phyloP scores from a whole-genome alignment of 2,329 filamentous ascomycete genomes.

The Talaromyces atroroseus region DNA sequence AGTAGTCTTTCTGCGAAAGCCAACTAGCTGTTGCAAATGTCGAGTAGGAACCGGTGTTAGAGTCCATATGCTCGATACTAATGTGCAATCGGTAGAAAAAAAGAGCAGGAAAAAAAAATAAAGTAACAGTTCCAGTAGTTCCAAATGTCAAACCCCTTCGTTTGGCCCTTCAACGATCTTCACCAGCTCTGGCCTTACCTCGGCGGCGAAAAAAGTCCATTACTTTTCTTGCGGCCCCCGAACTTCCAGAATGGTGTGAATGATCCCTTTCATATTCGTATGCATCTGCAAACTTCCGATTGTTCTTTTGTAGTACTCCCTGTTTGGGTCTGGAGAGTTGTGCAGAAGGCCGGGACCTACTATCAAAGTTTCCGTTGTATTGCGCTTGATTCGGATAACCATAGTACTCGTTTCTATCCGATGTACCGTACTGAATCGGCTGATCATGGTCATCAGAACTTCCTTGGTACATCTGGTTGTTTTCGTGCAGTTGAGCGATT shows the following conservation, averaged over 20 bases:
- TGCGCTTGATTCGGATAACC: conserved; percentile 38
- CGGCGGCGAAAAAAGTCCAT: conserved; percentile 97
- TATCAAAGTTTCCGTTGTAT: conserved; percentile 39
- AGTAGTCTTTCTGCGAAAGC: background rate
- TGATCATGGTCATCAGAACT: conserved; percentile 8
- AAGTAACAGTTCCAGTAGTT: conserved; percentile 12
- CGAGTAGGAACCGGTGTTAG: background rate
- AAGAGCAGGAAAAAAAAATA: background rate
- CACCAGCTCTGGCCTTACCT: conserved; percentile 63
- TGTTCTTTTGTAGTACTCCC: conserved; percentile 73
- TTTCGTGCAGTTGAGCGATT: conserved; percentile 35
- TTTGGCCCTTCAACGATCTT: conserved; percentile 29
- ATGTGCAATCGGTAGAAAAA: conserved; percentile 13
- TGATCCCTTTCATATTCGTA: conserved; percentile 65
- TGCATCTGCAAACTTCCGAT: conserved; percentile 78
- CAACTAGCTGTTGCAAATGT: background rate
- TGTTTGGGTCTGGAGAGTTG: conserved; percentile 36
- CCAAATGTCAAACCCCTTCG: conserved; percentile 16
- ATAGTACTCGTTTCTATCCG: conserved; percentile 21
- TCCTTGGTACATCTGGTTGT: conserved; percentile 20
- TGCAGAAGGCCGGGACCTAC: conserved; percentile 38
- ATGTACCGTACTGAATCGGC: conserved; percentile 29
- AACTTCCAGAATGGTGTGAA: conserved; percentile 71
- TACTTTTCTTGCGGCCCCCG: conserved; percentile 79
- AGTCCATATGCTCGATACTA: conserved; percentile 10